Conservation (phyloP, 2,329 filamentous ascomycete species). For the Neurospora sp. region DNA sequence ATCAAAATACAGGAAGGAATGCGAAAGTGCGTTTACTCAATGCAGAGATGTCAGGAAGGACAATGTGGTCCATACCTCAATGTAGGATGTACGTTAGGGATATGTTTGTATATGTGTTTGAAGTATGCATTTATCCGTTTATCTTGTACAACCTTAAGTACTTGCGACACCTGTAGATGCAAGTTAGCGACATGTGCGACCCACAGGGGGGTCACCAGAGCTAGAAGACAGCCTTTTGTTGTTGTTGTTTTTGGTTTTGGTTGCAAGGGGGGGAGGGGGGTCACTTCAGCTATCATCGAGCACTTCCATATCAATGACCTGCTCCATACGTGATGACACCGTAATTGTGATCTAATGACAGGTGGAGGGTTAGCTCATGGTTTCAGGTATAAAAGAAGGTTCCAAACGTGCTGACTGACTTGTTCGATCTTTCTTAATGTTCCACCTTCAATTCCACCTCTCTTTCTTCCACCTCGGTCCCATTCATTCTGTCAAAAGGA, state of each 20-base stretch:
- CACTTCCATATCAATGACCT: not conserved
- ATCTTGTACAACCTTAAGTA: too few species aligned
- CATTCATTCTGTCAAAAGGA: too few species aligned
- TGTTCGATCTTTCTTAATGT: not conserved
- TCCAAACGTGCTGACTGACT: too few species aligned
- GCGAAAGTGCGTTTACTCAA: not conserved
- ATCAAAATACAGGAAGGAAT: not conserved
- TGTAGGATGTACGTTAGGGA: too few species aligned
- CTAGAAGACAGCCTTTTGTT: too few species aligned
- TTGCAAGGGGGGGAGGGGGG: not conserved
- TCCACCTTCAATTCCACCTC: too few species aligned
- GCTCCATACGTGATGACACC: not conserved
- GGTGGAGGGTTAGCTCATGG: not conserved
- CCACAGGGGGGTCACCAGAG: too few species aligned
- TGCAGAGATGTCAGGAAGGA: not conserved
- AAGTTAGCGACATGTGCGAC: too few species aligned
- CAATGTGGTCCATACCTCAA: not conserved
- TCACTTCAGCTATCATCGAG: not conserved
- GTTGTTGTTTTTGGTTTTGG: not conserved
- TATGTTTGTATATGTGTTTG: too few species aligned
- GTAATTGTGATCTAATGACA: not conserved
- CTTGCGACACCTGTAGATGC: too few species aligned
- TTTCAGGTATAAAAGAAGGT: not conserved
- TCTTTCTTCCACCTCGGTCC: too few species aligned
- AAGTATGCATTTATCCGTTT: too few species aligned